Percentiles rank a stretch among this genome's conserved stretches.
These are phyloP conservation scores for Obba rivulosa DNA, from an alignment of 768 basidiomycete genomes.

Conservation along the genomic window DNA sequence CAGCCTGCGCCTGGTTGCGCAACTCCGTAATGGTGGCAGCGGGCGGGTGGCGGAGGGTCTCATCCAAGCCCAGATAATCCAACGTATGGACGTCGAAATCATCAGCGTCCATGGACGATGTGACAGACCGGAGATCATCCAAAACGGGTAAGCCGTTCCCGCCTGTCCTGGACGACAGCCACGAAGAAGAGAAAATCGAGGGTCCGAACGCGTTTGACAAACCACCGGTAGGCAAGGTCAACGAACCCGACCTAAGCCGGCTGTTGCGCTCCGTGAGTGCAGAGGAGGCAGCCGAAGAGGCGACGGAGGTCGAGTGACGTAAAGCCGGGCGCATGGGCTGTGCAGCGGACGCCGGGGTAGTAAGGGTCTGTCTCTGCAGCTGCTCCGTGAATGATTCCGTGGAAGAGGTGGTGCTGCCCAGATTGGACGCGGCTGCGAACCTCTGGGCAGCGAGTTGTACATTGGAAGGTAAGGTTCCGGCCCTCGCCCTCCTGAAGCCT, in stretches of 20 bases:
- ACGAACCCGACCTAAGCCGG: conserved; percentile 87
- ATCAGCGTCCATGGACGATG: conserved; percentile 71
- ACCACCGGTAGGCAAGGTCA: conserved; percentile 72
- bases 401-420: conserved; percentile 41
- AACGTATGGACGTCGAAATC: conserved; percentile 92
- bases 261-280: conserved; percentile 63
- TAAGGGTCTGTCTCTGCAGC: conserved; percentile 31
- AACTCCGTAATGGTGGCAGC: conserved; percentile 88
- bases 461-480: conserved; percentile 95
- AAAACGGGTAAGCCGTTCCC: conserved; percentile 57
- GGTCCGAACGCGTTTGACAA: conserved; percentile 83
- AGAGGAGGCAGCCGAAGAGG: conserved; percentile 49
- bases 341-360: conserved; percentile 34
- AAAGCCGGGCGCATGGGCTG: conserved; percentile 58
- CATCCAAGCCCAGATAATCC: conserved; percentile 94
- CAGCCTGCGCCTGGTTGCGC: conserved; percentile 85
- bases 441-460: conserved; percentile 83
- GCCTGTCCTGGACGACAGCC: conserved; percentile 68
- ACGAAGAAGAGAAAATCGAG: conserved; percentile 85
- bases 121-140: conserved; percentile 76
- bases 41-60: conserved; percentile 64
- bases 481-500: conserved; percentile 91
- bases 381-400: conserved; percentile 46
- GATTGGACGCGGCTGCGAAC: conserved; percentile 64
- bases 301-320: conserved; percentile 73